Evolutionary conservation across 345 rosid species (phyloP), one percentile per base, ranked within the genome.

Genomic region (Gossypium rotundifolium): DNA sequence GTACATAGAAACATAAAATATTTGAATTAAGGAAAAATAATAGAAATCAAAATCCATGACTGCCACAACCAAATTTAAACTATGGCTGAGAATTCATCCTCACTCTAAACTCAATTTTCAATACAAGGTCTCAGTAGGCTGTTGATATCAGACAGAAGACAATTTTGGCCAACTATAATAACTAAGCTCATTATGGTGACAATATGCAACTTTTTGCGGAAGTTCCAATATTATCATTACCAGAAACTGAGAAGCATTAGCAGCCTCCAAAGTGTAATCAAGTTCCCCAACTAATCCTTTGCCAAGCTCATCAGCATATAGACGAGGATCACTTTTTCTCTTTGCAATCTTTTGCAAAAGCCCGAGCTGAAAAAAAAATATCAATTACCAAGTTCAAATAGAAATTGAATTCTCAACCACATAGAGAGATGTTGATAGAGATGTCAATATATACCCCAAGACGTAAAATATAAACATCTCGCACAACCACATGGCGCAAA

Each of bases 301-400:
- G 75, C 98, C 98, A 59, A 94, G 93, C 84, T 94, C 98, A 83
- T 94, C 98, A 73, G 96, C 98, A 81, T 94, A 94, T 22, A 90
- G 85, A 57, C 96, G 89, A 81, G 87, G 92, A 76, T 94, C 96
- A 81, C 70, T 87, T 82, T 90, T 90, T 78, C 96, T 86, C 83
- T 90, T 94, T 22, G 93, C 92, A 76, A 94, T 81, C 85, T 89
- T 94, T 87, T 91, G 93, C 83, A 94, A 49, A 69, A 94, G 70
- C 20, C 96, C 98, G 70, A 94, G 81, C 98, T 94, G 86, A 76
- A 84, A 81, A 57, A 10, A 68, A 75, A 57, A 9, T 68, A 11
- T 29, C 25, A 22, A 64, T 71, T 77, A 75, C 52, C 20, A 73
- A 16, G 72, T 68, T 68, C 27, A 49, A 46, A 59, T 55, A 68